Evolutionary conservation across 2,329 filamentous ascomycete species (phyloP).

Genomic region (Fonsecaea nubica): DNA sequence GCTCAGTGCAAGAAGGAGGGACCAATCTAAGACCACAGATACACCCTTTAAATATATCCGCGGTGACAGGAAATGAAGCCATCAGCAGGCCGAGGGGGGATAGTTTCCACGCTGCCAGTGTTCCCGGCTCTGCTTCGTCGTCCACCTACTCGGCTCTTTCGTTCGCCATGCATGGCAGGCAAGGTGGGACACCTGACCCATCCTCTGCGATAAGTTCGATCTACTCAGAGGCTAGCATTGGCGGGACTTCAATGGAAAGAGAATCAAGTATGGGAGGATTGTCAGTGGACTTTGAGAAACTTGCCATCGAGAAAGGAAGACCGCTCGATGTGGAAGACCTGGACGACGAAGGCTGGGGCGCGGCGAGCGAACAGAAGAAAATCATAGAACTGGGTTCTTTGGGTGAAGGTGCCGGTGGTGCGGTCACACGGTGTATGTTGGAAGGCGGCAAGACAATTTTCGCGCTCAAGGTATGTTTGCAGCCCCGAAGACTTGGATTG

Average conservation of each 20-base stretch:
- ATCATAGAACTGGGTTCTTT: conserved; percentile 88
- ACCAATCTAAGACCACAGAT: conserved; percentile 59
- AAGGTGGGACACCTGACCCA: conserved; percentile 75
- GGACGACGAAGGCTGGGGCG: conserved; percentile 93
- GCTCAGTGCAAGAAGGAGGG: conserved; percentile 72
- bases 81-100: conserved; percentile 80
- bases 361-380: conserved; percentile 85
- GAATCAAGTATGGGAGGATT: conserved; percentile 80
- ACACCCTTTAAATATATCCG: conserved; percentile 55
- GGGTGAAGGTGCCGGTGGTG: conserved; percentile 93
- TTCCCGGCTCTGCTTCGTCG: conserved; percentile 83
- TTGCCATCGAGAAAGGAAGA: conserved; percentile 80
- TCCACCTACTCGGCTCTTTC: conserved; percentile 84
- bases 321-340: conserved; percentile 91
- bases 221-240: conserved; percentile 80
- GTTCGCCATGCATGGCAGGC: conserved; percentile 74
- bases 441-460: conserved; percentile 94
- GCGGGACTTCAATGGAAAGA: conserved; percentile 77
- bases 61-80: conserved; percentile 71
- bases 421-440: conserved; percentile 87
- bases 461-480: conserved; percentile 78
- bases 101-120: conserved; percentile 81
- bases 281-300: conserved; percentile 76
- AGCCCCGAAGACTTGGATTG: not conserved
- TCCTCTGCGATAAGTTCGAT: conserved; percentile 86